Conservation (phyloP, 2,329 filamentous ascomycete genomes). For the Sordariomycetes sp. region DNA sequence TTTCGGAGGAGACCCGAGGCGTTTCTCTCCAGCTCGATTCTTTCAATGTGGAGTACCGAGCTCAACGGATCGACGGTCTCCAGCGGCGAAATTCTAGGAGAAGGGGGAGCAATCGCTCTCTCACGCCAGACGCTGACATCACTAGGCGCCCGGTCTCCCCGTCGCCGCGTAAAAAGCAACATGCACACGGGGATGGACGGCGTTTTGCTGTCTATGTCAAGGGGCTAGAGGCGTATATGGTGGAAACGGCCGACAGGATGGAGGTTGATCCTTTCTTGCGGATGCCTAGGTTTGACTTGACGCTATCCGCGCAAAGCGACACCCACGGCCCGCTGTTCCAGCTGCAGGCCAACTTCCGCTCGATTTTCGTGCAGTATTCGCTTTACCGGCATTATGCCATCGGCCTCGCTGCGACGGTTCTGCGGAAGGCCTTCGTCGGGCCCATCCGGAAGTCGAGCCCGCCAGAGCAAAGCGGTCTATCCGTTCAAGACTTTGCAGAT, state of each 20-base stretch:
- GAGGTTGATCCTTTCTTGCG: conserved; percentile 78
- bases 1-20: conserved; percentile 71
- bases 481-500: neutral
- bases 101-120: conserved; percentile 60
- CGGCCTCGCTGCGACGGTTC: conserved; percentile 64
- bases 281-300: conserved; percentile 76
- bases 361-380: conserved; percentile 76
- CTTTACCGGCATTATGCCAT: conserved; percentile 87
- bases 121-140: conserved; percentile 57
- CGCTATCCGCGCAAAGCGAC: conserved; percentile 75
- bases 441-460: conserved; percentile 20
- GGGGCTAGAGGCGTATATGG: conserved; percentile 78
- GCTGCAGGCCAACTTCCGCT: conserved; percentile 67
- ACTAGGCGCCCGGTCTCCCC: conserved; percentile 19
- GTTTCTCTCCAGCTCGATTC: conserved; percentile 77
- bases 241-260: conserved; percentile 74
- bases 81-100: conserved; percentile 48
- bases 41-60: conserved; percentile 80
- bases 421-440: conserved; percentile 55
- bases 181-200: conserved; percentile 58
- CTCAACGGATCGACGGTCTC: conserved; percentile 57
- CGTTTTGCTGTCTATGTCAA: conserved; percentile 68
- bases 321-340: conserved; percentile 80
- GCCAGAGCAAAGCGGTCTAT: neutral
- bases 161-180: conserved; percentile 33